These are phyloP conservation scores for Penicillium sp. DNA, from an alignment of 2,329 filamentous ascomycete genomes.

Conservation along the genomic window DNA sequence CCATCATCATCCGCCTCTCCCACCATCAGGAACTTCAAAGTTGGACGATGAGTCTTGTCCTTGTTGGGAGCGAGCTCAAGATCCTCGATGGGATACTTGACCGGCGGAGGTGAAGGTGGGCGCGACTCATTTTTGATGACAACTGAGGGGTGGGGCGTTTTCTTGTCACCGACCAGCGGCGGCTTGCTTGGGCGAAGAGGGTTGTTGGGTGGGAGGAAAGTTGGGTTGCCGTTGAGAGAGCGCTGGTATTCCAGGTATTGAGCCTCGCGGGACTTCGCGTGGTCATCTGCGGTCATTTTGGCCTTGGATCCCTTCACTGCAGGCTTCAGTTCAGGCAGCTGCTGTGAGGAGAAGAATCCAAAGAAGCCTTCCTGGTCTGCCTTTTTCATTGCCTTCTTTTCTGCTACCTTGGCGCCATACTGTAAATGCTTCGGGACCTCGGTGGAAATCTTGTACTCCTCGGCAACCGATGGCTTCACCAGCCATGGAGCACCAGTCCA, in stretches of 20 bases:
- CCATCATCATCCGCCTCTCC: slow-evolving; percentile 59
- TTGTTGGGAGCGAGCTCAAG: slow-evolving; percentile 72
- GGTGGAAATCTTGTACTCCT: slow-evolving; percentile 82
- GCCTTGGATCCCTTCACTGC: slow-evolving; percentile 69
- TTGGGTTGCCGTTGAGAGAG: slow-evolving; percentile 47
- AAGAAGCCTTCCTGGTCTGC: slow-evolving; percentile 52
- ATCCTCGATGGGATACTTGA: slow-evolving; percentile 96
- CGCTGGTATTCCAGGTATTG: slow-evolving; percentile 53
- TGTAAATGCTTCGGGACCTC: slow-evolving; percentile 79
- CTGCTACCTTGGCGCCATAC: slow-evolving; percentile 75
- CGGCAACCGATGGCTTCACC: slow-evolving; percentile 83
- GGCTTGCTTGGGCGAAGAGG: slow-evolving; percentile 34
- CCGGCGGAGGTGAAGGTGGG: slow-evolving; percentile 69
- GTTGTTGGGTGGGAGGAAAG: slow-evolving; percentile 39
- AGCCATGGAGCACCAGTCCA: slow-evolving; percentile 98
- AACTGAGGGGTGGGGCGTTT: slow-evolving; percentile 36
- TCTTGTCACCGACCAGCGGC: slow-evolving; percentile 36
- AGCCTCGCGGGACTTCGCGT: slow-evolving; percentile 48
- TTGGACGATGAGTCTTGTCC: slow-evolving; percentile 67
- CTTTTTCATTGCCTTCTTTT: slow-evolving; percentile 72
- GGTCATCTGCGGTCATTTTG: slow-evolving; percentile 52
- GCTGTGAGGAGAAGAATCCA: slow-evolving; percentile 54
- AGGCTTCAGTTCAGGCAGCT: slow-evolving; percentile 73
- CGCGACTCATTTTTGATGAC: slow-evolving; percentile 53
- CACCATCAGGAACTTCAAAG: slow-evolving; percentile 73